A percentile compares a stretch with the other conserved stretches of the same genome.
phyloP scores from a whole-genome alignment of 768 basidiomycete genomes.

The Paxillus ammoniavirescens region DNA sequence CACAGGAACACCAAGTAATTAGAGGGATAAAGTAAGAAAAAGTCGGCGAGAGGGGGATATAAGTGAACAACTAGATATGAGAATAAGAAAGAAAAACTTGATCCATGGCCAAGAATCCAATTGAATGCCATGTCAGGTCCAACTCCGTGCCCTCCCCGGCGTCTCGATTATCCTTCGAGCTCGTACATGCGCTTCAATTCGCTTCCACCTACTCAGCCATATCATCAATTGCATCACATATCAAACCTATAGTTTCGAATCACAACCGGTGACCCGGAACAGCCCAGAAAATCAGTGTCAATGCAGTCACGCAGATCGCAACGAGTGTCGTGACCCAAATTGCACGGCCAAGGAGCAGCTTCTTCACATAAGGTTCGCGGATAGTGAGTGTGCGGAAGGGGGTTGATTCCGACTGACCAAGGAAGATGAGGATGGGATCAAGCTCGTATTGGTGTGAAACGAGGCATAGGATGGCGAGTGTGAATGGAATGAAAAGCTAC shows the following conservation, averaged over 20 bases:
- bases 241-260: constrained; percentile 2
- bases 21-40: constrained; percentile 20
- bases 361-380: constrained; percentile 91
- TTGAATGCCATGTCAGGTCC: constrained; percentile 14
- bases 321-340: constrained; percentile 89
- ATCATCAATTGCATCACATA: constrained; percentile 4
- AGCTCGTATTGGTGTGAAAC: constrained; percentile 97
- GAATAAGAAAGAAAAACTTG: constrained; percentile 28
- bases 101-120: constrained; percentile 21
- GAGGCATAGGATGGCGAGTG: constrained; percentile 85
- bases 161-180: constrained; percentile 5
- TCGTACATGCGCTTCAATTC: constrained; percentile 5
- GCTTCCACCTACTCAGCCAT: constrained; percentile 2
- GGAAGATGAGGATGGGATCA: constrained; percentile 91
- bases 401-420: constrained; percentile 93
- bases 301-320: constrained; percentile 67
- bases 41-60: constrained; percentile 16
- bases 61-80: constrained; percentile 28
- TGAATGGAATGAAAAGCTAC: constrained; percentile 93
- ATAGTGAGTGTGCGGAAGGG: constrained; percentile 93
- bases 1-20: constrained; percentile 24
- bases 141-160: constrained; percentile 13
- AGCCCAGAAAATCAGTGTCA: constrained; percentile 93
- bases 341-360: constrained; percentile 84
- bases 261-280: constrained; percentile 92